Base-by-base conservation (phyloP, 2,329 filamentous ascomycete genomes). In the Pestalotiopsis sp. region DNA sequence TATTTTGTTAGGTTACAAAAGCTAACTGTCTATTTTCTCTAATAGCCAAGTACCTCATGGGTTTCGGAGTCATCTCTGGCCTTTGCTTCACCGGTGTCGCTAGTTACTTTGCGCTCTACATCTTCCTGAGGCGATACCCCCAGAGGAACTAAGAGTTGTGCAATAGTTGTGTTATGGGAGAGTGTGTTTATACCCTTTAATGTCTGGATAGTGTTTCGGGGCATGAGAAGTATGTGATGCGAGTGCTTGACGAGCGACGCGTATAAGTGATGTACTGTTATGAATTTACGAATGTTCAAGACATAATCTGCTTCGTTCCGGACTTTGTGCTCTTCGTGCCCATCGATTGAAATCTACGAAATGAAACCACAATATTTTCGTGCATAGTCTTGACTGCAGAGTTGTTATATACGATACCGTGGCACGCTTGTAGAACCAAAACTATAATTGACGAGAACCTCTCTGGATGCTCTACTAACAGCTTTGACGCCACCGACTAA, bases 51-150 rank as follows among this genome's bases (percentile, higher is more conserved):
- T 74, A 74, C 49, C 58, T 73, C 17, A 72, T 72, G 68, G 72
- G 73, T 25, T 74, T 74, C 27, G 73, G 70, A 4, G 73, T 75
- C 27, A 73, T 76, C 61, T 69, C 69, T 59, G 76, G 74, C 6
- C 65, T 78, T n/a, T 76, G 74, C 59, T 72, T 73, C 41, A 72
- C 69, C 4, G 71, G 71, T 58, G 66, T 72, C 20, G 49, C 66
- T 3, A 69, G 57, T 4, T 70, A 67, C 70, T 56, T 72, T 66
- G 70, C 67, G 13, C 63, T 69, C 31, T 58, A 60, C 31, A 9
- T 69, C n/a, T 25, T 65, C 14, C 61, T 68, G 49, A 56, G 38
- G 12, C 56, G 64, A 25, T 66, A 58, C 12, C 64, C 64, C 14
- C 64, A 66, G 17, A 61, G 20, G 59, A 36, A 36, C n/a, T 61